Base-by-base conservation (phyloP, 2,329 filamentous ascomycete species). In the Xylariaceae sp. region DNA sequence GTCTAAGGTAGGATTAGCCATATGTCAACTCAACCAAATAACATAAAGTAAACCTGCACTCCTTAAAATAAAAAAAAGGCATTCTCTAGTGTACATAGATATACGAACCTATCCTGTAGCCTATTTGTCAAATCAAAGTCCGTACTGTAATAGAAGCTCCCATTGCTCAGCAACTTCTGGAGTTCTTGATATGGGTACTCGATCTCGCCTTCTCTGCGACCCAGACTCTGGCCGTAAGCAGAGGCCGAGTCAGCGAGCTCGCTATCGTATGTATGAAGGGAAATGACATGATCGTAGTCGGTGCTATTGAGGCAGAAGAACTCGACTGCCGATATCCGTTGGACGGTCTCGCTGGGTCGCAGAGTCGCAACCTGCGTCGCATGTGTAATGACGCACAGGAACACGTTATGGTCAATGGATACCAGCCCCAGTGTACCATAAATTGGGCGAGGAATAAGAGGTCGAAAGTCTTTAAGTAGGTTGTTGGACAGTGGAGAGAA, bases 81-180 rank as follows among this genome's bases (percentile, higher is more conserved):
- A 26, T 11, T 9, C 34, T 8, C 8, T 3, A 18, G 4, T 28
- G 34, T 12, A 12, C 19, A 33, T 33, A 11, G 15, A 16, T 26
- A 26, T 26, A 45, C 60, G 41, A 38, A 89, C 78, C 91, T 82
- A 59, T 96, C 86, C 64, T 98, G 93, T 48, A 97, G 69, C 52
- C 93, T 79, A 64, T 95, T 90, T 3, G 93, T 98, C 37, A 98
- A 72, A 61, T 98, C 91, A 63, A 98, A 98, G 64, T 97, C 89
- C n/a, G 89, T 88, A 61, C 89, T 96, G 68, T 96, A 98, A 64
- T 97, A 98, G 62, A 98, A 98, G 22, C 86, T 95, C 19, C 91
- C 90, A 62, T 94, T 90, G 59, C 88, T 85, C 42, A 98, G 72
- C 29, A 98, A 77, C 72, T 95, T 97, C 64, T 91, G 90, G 45